Evolutionary conservation across 2,329 filamentous ascomycete species (phyloP), one percentile per base, ranked within the genome.

Genomic region (Epichloe glyceriae): DNA sequence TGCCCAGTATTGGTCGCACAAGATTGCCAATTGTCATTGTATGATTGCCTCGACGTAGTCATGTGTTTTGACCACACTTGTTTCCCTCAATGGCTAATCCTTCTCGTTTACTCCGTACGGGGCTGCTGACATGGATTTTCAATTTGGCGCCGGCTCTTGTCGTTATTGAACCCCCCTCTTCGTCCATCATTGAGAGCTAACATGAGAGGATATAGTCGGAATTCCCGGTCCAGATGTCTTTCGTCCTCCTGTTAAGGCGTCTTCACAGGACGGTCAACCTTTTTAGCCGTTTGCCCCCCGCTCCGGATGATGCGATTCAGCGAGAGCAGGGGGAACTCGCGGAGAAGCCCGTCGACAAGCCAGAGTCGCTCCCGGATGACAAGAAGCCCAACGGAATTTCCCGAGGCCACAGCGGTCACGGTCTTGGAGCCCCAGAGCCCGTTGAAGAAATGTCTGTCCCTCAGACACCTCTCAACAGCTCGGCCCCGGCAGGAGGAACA

Each of bases 401-500:
- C 54, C 51, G 55, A 45, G 52, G 55, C 47, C 46, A 51, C 38
- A 52, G 57, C 38, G 52, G 56, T 40, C 55, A 60, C 26, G 51
- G 50, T 1, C 42, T 54, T 6, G 55, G 50, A 15, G 52, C 50
- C 20, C 62, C 66, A 8, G 66, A 64, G 54, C 63, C 66, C 5
- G 67, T 67, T 38, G 64, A 69, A 57, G 56, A 68, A 44, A 59
- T 57, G 20, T 65, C 65, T 15, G 62, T 64, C 7, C 64, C 65
- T 17, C 56, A 68, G 55, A 70, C 66, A 8, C 68, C 69, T 20
- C 49, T 67, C 47, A 62, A 67, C 41, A 56, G 57, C 17, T 52
- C 53, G 44, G 68, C 67, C 30, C 64, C 67, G 2, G 65, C 60
- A 14, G 65, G 62, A 20, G 67, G 62, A 34, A 64, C 62, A 3